Evolutionary conservation across 2,329 filamentous ascomycete genomes (phyloP).

Genomic region (Trichoderma sp.): DNA sequence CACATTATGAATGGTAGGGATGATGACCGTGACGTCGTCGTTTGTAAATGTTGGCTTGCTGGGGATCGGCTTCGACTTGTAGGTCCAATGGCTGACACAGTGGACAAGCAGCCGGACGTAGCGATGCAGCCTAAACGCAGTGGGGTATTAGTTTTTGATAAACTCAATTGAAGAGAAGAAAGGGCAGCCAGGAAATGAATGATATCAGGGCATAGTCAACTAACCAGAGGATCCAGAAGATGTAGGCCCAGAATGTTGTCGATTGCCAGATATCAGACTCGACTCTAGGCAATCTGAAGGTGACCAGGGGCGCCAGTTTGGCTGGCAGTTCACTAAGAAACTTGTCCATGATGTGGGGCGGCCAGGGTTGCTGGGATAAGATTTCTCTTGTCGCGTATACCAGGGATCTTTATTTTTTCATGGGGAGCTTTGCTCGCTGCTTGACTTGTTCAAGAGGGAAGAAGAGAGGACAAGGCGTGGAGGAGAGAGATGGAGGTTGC

Average conservation of each 20-base stretch:
- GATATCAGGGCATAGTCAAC: conserved; percentile 25
- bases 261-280: conserved; percentile 40
- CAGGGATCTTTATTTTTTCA: conserved; percentile 9
- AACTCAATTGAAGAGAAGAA: background rate
- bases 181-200: background rate
- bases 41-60: conserved; percentile 75
- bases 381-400: conserved; percentile 8
- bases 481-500: background rate
- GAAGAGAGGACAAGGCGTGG: background rate
- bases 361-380: conserved; percentile 8
- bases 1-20: conserved; percentile 85
- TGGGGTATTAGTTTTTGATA: background rate
- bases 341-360: conserved; percentile 19
- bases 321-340: conserved; percentile 14
- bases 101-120: conserved; percentile 86
- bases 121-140: conserved; percentile 68
- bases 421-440: background rate
- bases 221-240: conserved; percentile 49
- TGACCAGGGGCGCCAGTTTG: conserved; percentile 11
- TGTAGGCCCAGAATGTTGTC: conserved; percentile 46
- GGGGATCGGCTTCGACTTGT: conserved; percentile 80
- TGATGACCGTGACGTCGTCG: conserved; percentile 88
- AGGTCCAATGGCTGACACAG: conserved; percentile 79
- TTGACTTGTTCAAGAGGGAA: background rate
- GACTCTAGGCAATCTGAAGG: conserved; percentile 11